Base-by-base conservation (phyloP, 345 rosid genomes). In the Eucalyptus viminalis region DNA sequence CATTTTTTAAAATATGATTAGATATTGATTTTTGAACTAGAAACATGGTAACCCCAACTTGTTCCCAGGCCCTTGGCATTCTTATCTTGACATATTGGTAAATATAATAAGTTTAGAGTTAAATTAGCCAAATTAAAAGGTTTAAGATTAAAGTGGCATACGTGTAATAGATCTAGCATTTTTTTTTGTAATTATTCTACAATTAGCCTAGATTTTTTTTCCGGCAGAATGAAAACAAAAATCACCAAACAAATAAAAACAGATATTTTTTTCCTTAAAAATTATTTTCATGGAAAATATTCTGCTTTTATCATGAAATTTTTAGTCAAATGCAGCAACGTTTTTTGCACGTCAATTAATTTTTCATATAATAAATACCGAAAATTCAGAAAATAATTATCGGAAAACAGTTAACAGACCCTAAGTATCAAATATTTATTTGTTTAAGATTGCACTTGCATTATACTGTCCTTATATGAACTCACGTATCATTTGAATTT, bases 111-210 rank as follows among this genome's bases (percentile, higher is more conserved):
- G 2, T 56, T 54, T 54, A 54, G 22, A 0, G 11, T 1, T 8
- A 54, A 22, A 54, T 54, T 21, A 1, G 0, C 0, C 25, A 21
- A 21, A 54, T 54, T 54, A 0, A 56, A 56, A 22, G 5, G 3
- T 22, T 56, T 56, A 56, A 56, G 5, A 56, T 1, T 22, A 21
- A 21, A 56, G 1, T 4, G 12, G 0, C 1, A 22, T 56, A 22
- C 4, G 29, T 22, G 13, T 56, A 56, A 56, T 56, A 56, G 2
- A 24, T 56, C 9, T 21, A 56, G 3, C 9, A 22, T 34, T 9
- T 51, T 19, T 17, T 53, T 53, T 53, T 1, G 4, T 17, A 7
- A 51, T 51, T 7, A 51, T 51, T 1, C 22, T 53, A 7, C n/a
- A 25, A 25, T 25, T 11, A 60, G 67, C n/a, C 13, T 25, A 60